These are phyloP conservation scores for Trichoderma hamatum DNA, from an alignment of 2,329 filamentous ascomycete species.

Conservation along the genomic window DNA sequence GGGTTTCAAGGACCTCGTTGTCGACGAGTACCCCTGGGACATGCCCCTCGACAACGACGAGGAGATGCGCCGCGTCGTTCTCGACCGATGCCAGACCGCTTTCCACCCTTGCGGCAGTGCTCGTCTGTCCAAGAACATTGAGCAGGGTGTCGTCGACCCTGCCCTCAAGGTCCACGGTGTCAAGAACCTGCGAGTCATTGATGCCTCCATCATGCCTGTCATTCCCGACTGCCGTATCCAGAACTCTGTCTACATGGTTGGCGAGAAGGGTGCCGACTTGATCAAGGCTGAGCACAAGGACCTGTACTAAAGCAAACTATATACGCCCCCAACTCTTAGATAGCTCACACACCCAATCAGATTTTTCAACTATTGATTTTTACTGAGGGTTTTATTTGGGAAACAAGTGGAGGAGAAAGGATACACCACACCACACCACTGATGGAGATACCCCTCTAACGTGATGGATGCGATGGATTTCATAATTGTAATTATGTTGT, in stretches of 20 bases:
- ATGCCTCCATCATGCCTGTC: conserved; percentile 60
- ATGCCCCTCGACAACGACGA: conserved; percentile 61
- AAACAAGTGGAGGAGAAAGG: background rate
- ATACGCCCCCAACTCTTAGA: background rate
- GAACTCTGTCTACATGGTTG: conserved; percentile 63
- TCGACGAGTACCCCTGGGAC: conserved; percentile 60
- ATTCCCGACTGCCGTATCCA: conserved; percentile 62
- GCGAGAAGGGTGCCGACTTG: conserved; percentile 50
- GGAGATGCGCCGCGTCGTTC: conserved; percentile 57
- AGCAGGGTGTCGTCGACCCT: conserved; percentile 56
- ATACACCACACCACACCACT: background rate
- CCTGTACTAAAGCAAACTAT: conserved; percentile 15
- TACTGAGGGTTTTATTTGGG: background rate
- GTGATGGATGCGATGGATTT: conserved; percentile 1
- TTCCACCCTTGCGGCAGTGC: conserved; percentile 62
- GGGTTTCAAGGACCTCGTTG: conserved; percentile 58
- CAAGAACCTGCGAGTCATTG: conserved; percentile 56
- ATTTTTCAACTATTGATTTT: background rate
- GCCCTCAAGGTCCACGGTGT: conserved; percentile 57
- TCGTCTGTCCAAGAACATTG: conserved; percentile 54
- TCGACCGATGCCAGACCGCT: conserved; percentile 62
- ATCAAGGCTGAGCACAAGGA: conserved; percentile 30
- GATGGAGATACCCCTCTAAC: background rate
- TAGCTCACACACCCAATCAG: background rate
- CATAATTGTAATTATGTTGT: background rate